Evolutionary conservation across 2,329 filamentous ascomycete species (phyloP), one percentile per base, ranked within the genome.

Genomic region (Fusarium metavorans): DNA sequence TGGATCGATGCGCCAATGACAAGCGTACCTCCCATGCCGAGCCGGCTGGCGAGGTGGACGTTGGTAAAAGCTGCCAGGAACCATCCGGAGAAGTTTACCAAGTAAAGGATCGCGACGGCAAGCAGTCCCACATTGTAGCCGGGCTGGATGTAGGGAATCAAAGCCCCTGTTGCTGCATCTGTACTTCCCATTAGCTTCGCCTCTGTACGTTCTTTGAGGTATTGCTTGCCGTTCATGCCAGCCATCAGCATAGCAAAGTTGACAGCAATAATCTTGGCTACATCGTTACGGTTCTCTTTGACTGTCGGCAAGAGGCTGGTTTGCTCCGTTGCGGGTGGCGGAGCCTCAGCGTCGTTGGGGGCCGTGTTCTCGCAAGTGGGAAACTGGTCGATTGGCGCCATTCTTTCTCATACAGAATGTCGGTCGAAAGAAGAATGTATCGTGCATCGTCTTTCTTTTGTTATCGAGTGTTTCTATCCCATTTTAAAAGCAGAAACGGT

Each of bases 1-100:
- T 58, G 56, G 2, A 58, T 37, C 6, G 56, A 39, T 1, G 14
- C 56, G 23, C 56, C 56, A 6, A 58, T n/a, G 3, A 27, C 23
- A n/a, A 41, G 35, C 1, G 34, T 37, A 10, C 34, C 56, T 1
- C 34, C 20, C 34, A 58, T 27, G 5, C 32, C n/a, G 1, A 58
- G 34, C 10, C 34, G 20, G n/a, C 20, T 27, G 54, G 34, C 34
- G 10, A 58, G 13, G 30, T 59, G 60, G n/a, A 64, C 52, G 11
- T 68, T 64, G n/a, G 66, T 68, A 45, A 64, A 59, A 6, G 66
- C 66, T 4, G 66, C 66, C 1, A 64, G 25, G n/a, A 68, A 35
- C 66, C 66, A 68, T 32, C 66, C 66, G 7, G 30, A 43, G 14
- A 64, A 68, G 27, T 64, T 64, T 10, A 59, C 9, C 1, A 68